phyloP scores from a whole-genome alignment of 2,329 filamentous ascomycete genomes.

The Colletotrichum aenigma region DNA sequence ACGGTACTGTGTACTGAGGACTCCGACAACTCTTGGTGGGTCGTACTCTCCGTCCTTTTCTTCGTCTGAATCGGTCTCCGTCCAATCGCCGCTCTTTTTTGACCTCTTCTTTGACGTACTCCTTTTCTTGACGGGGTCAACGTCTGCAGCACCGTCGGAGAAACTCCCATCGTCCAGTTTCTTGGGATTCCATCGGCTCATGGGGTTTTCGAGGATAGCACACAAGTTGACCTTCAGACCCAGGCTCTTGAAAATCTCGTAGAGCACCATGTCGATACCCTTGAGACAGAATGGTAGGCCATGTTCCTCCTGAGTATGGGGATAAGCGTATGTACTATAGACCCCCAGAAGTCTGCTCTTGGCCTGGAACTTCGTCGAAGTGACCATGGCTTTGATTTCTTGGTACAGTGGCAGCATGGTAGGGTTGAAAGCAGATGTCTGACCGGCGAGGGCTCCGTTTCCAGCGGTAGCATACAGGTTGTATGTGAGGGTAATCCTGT shows the following conservation, averaged over 20 bases:
- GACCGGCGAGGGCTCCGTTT: fast-evolving
- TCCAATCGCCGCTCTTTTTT: neutral
- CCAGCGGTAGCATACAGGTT: conserved; percentile 52
- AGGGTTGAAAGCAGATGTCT: neutral
- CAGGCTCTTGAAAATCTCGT: neutral
- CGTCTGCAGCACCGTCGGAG: neutral
- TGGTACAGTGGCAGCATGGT: neutral
- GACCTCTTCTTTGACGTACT: neutral
- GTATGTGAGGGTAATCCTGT: conserved; percentile 64
- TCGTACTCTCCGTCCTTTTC: neutral
- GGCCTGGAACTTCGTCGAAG: neutral
- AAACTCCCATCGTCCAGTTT: neutral
- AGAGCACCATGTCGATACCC: neutral
- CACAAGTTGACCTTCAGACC: neutral
- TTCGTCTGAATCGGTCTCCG: neutral
- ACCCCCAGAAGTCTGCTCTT: neutral
- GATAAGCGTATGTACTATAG: neutral
- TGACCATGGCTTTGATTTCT: neutral
- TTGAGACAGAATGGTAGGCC: neutral
- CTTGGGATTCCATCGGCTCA: fast-evolving
- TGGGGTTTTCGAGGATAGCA: neutral
- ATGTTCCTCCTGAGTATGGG: neutral
- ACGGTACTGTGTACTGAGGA: neutral
- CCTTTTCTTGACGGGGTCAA: neutral
- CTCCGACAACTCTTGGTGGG: neutral